Evolutionary conservation across 176 grass and related monocot genomes (phyloP), one percentile per base, ranked within the genome.

Genomic region (Oryza rufipogon): DNA sequence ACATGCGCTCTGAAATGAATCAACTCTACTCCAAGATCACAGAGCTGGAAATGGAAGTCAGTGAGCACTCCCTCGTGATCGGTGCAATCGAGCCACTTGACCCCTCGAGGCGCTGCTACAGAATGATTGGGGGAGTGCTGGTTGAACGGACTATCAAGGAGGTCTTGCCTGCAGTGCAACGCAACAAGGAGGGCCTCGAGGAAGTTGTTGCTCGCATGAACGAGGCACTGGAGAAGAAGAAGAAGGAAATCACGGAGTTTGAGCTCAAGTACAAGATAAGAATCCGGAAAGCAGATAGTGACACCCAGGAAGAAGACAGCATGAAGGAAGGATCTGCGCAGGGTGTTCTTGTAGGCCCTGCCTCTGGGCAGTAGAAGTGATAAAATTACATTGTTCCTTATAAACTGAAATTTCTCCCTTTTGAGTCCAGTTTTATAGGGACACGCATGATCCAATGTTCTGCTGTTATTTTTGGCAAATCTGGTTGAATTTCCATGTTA

Each of bases 181-280:
- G 91, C 13, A 96, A 99, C 78, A 96, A 91, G 78, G 93, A 96
- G 71, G 96, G 93, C 2, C 89, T 99, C 1, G 86, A 96, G 54
- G 96, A 94, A 84, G 96, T 96, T 0, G 71, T 99, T 3, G 73
- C 86, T 10, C 91, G 96, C 68, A 91, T 99, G 74, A 87, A 99
- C 0, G 93, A 94, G 72, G 81, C 93, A 0, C 79, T 99, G 71
- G 96, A 99, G 86, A 96, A 79, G 71, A 94, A 99, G 42, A 96
- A 92, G 87, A 90, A 92, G 38, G 93, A 99, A 73, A 83, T 94
- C 48, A 81, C 89, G 0, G 91, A 99, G 68, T 96, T 96, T 9
- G 91, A 99, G 85, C 71, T 96, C 44, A 99, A 91, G 86, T 96
- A 94, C 80, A 94, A 99, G 91, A 99, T 99, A 69, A 92, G 91